Percentiles rank a stretch among this genome's conserved stretches.
phyloP scores from a whole-genome alignment of 192 early-diverging fungal genomes.

The Rhizoclosmatium globosum region DNA sequence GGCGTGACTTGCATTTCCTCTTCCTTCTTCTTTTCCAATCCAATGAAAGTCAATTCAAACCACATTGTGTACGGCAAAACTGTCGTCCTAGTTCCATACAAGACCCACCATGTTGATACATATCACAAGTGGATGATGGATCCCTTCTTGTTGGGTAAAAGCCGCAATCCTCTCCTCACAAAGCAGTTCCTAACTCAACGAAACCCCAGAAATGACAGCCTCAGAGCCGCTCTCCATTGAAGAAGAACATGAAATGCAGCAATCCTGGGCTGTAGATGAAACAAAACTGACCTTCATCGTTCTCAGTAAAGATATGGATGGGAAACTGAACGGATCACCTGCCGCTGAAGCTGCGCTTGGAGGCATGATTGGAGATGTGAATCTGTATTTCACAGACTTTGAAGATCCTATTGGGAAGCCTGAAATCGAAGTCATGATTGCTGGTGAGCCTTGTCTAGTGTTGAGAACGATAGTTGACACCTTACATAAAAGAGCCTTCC shows the following conservation, averaged over 20 bases:
- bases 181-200: not conserved
- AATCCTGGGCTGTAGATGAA: conserved; percentile 85
- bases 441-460: conserved; percentile 59
- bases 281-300: conserved; percentile 62
- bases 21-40: no score
- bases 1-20: no score
- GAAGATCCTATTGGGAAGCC: conserved; percentile 67
- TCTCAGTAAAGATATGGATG: conserved; percentile 16
- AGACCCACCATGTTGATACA: conserved; percentile 78
- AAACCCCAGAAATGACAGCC: conserved; percentile 84
- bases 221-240: conserved; percentile 92
- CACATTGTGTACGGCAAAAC: conserved; percentile 50
- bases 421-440: conserved; percentile 97
- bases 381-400: conserved; percentile 89
- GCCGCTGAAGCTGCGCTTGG: conserved; percentile 23
- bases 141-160: conserved; percentile 78
- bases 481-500: conserved; percentile 14
- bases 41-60: conserved; percentile 39
- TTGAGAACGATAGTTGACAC: no score
- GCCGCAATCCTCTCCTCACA: conserved; percentile 9
- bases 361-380: conserved; percentile 93
- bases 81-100: conserved; percentile 86
- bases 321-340: conserved; percentile 36
- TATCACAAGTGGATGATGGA: conserved; percentile 98
- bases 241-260: conserved; percentile 96